Evolutionary conservation across 352 stramenopile species (phyloP).

Genomic region (Globisporangium mamillatum): DNA sequence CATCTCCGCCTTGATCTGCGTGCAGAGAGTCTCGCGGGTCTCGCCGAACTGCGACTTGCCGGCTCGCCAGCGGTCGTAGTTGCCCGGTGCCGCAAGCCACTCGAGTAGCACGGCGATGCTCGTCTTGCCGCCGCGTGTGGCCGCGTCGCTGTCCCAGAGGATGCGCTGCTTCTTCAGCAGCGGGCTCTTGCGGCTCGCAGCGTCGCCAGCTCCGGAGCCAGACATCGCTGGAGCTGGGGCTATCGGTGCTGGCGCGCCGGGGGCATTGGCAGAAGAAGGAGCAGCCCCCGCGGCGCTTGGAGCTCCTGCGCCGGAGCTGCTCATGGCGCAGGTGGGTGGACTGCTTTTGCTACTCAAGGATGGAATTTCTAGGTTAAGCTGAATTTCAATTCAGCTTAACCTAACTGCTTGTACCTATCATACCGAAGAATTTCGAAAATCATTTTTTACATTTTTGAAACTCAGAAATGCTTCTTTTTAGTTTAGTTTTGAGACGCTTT

Average conservation of each 20-base stretch:
- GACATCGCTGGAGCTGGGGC: not conserved
- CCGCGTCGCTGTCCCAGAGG: conserved; percentile 73
- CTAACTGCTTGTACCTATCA: too few species aligned
- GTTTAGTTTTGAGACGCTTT: too few species aligned
- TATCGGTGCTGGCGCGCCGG: not conserved
- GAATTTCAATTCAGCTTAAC: not conserved
- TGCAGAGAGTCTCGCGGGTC: conserved; percentile 68
- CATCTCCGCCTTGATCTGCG: conserved; percentile 69
- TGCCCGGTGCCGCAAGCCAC: conserved; percentile 58
- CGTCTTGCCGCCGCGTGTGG: conserved; percentile 62
- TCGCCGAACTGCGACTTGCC: conserved; percentile 66
- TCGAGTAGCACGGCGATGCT: conserved; percentile 67
- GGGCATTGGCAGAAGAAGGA: not conserved
- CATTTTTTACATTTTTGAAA: too few species aligned
- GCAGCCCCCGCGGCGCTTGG: not conserved
- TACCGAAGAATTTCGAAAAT: too few species aligned
- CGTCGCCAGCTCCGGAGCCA: not conserved
- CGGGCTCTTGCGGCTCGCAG: conserved; percentile 1
- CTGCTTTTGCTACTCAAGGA: not conserved
- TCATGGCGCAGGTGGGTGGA: not conserved
- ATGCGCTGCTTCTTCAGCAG: conserved; percentile 53
- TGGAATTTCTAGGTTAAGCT: not conserved
- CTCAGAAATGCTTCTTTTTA: too few species aligned
- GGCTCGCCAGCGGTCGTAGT: conserved; percentile 66
- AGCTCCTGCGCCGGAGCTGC: not conserved